These are phyloP conservation scores for Sporisorium graminicola DNA, from an alignment of 1,284 basidiomycete genomes.

Conservation along the genomic window DNA sequence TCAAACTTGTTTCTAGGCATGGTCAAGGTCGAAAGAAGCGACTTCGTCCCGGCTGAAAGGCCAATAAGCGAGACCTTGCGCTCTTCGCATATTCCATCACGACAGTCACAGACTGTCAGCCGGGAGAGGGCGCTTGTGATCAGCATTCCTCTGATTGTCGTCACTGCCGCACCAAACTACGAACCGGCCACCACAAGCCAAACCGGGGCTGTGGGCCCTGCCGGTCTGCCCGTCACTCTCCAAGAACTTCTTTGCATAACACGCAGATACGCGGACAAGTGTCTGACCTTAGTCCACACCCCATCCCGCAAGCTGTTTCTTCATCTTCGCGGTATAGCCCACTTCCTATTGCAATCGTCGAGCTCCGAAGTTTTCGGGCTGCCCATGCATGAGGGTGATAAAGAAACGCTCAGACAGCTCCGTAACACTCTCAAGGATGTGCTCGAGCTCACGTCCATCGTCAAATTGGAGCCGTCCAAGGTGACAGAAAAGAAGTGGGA, in stretches of 20 bases:
- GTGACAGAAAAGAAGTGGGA: background rate
- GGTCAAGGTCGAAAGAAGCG: background rate
- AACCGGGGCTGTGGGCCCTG: background rate
- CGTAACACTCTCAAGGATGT: constrained; percentile 17
- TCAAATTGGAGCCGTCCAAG: background rate
- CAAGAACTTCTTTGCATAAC: background rate
- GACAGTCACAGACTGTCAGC: background rate
- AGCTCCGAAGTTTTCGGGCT: background rate
- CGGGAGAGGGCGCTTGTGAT: background rate
- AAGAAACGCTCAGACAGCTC: background rate
- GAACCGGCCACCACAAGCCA: background rate
- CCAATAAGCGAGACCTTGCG: background rate
- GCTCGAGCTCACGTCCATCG: constrained; percentile 6
- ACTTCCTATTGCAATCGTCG: background rate
- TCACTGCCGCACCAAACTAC: background rate
- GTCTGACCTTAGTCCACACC: background rate
- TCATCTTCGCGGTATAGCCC: background rate
- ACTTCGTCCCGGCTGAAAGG: background rate
- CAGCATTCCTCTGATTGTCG: constrained; percentile 11
- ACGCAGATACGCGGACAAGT: background rate
- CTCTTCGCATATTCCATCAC: background rate
- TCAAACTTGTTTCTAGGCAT: background rate
- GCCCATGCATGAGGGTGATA: background rate
- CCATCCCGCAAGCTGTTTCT: background rate
- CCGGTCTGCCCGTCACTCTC: background rate